Conservation (phyloP, 2,329 filamentous ascomycete species). For the Trichoderma aggressivum region DNA sequence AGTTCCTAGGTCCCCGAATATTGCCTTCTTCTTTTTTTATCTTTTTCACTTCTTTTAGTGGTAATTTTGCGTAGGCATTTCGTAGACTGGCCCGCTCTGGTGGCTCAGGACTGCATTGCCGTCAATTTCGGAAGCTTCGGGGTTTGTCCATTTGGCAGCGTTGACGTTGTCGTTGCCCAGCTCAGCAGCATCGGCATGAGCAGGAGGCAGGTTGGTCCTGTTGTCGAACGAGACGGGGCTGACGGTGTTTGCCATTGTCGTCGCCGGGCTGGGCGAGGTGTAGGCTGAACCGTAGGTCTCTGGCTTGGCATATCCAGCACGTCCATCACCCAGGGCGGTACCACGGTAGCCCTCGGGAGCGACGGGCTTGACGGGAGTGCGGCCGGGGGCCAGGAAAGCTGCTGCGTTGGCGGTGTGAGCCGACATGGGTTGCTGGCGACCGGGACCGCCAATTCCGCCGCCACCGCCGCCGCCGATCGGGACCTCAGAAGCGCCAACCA, state of each 20-base stretch:
- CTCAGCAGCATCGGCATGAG: conserved; percentile 25
- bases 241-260: conserved; percentile 22
- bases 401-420: conserved; percentile 26
- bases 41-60: conserved; percentile 26
- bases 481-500: conserved; percentile 42
- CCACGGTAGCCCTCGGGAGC: conserved; percentile 38
- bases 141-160: conserved; percentile 34
- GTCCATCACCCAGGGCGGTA: conserved; percentile 39
- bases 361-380: conserved; percentile 26
- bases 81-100: conserved; percentile 39
- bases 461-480: conserved; percentile 35
- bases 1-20: neutral
- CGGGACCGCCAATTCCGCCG: conserved; percentile 17
- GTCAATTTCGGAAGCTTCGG: conserved; percentile 40
- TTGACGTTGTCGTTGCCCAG: conserved; percentile 32
- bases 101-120: conserved; percentile 33
- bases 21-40: neutral
- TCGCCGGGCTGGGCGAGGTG: conserved; percentile 26
- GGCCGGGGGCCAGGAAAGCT: conserved; percentile 28
- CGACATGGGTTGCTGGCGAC: conserved; percentile 31
- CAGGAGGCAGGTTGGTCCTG: conserved; percentile 20
- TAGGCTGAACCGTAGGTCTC: conserved; percentile 34
- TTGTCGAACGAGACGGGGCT: conserved; percentile 16
- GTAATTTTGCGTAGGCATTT: conserved; percentile 41
- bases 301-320: conserved; percentile 39